Evolutionary conservation across 1,139 yeast species (phyloP).

Genomic region (Pichia sp.): DNA sequence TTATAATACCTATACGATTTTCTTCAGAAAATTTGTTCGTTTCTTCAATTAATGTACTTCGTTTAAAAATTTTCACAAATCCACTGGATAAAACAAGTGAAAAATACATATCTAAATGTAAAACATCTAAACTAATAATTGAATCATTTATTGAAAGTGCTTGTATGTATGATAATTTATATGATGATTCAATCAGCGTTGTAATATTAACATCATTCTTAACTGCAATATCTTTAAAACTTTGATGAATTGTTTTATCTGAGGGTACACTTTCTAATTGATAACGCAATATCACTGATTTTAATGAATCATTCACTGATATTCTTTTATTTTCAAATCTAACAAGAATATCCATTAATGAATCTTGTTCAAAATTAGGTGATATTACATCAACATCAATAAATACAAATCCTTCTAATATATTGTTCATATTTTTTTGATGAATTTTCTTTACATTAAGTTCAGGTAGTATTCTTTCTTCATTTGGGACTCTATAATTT

Average conservation of each 20-base stretch:
- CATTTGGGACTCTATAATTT: conserved; percentile 47
- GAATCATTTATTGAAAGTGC: conserved; percentile 24
- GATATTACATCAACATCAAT: conserved; percentile 39
- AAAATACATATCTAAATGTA: conserved; percentile 29
- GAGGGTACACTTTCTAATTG: conserved; percentile 27
- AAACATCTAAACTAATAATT: conserved; percentile 21
- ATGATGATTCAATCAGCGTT: conserved; percentile 2
- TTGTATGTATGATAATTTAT: conserved; percentile 20
- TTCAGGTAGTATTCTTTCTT: conserved; percentile 30
- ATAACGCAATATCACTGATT: conserved; percentile 37
- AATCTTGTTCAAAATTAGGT: conserved; percentile 33
- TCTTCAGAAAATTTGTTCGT: conserved; percentile 19
- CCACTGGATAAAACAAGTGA: conserved; percentile 38
- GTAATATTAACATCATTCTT: conserved; percentile 18
- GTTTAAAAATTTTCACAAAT: conserved; percentile 37
- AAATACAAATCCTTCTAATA: conserved; percentile 21
- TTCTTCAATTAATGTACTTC: conserved; percentile 30
- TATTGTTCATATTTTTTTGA: conserved; percentile 17
- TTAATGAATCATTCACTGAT: conserved; percentile 5
- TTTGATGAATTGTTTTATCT: conserved; percentile 20
- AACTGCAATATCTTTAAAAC: conserved; percentile 24
- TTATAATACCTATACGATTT: neutral
- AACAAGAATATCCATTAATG: conserved; percentile 9
- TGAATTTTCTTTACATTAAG: conserved; percentile 19
- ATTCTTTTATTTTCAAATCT: conserved; percentile 9